Evolutionary conservation across 495 filamentous ascomycete species (phyloP).

Genomic region (Daldinia childiae): DNA sequence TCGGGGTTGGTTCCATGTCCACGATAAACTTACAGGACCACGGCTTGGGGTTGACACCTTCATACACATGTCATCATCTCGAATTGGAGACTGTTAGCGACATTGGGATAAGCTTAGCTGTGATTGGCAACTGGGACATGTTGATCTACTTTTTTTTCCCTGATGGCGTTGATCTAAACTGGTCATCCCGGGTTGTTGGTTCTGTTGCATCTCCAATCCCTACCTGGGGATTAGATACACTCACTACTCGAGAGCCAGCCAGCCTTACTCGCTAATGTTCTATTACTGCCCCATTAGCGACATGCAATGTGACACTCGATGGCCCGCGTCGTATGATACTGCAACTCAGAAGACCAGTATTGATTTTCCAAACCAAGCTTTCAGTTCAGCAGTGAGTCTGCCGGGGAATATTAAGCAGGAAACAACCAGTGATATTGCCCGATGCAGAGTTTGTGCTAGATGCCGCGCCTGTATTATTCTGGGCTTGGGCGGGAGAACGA

Average conservation of each 20-base stretch:
- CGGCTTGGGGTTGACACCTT: not conserved
- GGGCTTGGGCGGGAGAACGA: not conserved
- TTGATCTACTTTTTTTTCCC: not conserved
- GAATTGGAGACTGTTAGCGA: not conserved
- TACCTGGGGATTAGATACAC: not conserved
- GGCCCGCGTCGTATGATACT: constrained; percentile 2
- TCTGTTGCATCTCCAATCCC: constrained; percentile 5
- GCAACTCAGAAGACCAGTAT: constrained; percentile 9
- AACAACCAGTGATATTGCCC: not conserved
- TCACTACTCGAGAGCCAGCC: constrained; percentile 5
- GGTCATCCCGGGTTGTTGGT: constrained; percentile 16
- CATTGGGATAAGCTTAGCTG: not conserved
- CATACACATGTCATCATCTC: not conserved
- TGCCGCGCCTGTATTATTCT: not conserved
- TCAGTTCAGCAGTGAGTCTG: not conserved
- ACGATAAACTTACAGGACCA: not conserved
- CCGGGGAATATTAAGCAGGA: not conserved
- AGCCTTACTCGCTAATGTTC: not conserved
- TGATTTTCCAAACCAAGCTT: constrained; percentile 10
- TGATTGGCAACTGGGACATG: not conserved
- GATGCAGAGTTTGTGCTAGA: not conserved
- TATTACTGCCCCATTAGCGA: not conserved
- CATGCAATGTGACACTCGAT: constrained; percentile 27
- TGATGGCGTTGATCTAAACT: constrained; percentile 10
- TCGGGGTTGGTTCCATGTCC: not conserved